Conservation (phyloP, 306 rosid genomes). For the Boehmeria nivea region DNA sequence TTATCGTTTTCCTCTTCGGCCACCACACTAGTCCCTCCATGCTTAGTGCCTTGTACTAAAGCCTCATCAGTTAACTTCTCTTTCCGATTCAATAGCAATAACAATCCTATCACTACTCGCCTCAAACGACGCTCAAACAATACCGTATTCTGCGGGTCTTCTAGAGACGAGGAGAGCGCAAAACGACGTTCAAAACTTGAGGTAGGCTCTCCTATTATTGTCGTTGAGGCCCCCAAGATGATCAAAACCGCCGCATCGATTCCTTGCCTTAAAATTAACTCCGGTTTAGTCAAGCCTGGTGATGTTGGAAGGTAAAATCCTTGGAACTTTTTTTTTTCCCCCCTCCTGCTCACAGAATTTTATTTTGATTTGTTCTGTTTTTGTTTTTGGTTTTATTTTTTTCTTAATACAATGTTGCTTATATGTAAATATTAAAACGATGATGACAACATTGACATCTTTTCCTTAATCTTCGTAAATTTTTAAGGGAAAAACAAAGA, state of each 20-base stretch:
- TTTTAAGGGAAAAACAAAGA: too few species aligned
- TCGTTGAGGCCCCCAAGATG: slow-evolving; percentile 71
- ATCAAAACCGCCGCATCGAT: slow-evolving; percentile 67
- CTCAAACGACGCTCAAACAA: slow-evolving; percentile 13
- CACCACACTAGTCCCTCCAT: background rate
- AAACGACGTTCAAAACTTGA: slow-evolving; percentile 35
- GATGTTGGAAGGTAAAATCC: slow-evolving; percentile 70
- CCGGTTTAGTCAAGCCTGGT: slow-evolving; percentile 71
- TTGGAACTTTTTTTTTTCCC: background rate
- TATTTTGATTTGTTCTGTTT: background rate
- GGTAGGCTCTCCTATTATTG: slow-evolving; percentile 71
- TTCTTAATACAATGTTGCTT: background rate
- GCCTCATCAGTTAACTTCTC: background rate
- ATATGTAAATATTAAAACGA: too few species aligned
- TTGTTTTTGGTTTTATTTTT: background rate
- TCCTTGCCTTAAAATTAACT: slow-evolving; percentile 65
- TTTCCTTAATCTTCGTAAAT: too few species aligned
- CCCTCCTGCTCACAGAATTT: background rate
- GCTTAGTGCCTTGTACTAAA: slow-evolving; percentile 14
- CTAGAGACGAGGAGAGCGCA: background rate
- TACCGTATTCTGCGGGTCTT: slow-evolving; percentile 38
- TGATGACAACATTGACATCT: too few species aligned
- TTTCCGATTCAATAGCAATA: slow-evolving; percentile 11
- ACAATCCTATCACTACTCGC: background rate
- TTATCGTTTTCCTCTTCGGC: slow-evolving; percentile 14